Conservation (phyloP, 345 rosid species). For the Syzygium aromaticum region DNA sequence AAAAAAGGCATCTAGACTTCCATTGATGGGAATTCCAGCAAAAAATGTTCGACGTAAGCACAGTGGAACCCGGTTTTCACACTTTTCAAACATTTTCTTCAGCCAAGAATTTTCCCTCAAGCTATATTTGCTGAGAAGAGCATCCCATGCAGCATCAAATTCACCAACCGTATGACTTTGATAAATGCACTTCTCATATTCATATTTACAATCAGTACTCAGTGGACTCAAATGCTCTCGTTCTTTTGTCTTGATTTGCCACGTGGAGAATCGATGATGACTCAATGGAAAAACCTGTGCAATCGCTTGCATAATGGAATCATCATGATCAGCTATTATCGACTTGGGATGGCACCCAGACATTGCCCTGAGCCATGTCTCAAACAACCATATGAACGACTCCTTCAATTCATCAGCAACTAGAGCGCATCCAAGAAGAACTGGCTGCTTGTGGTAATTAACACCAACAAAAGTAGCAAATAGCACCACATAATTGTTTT, state of each 20-base stretch:
- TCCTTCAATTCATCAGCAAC: conserved; percentile 65
- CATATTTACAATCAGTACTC: conserved; percentile 47
- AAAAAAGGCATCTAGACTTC: conserved; percentile 49
- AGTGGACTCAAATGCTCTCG: conserved; percentile 40
- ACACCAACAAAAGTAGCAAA: conserved; percentile 73
- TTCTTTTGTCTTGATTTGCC: conserved; percentile 64
- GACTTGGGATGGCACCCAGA: conserved; percentile 57
- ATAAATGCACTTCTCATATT: conserved; percentile 57
- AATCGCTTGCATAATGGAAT: conserved; percentile 56
- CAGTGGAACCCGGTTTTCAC: conserved; percentile 67
- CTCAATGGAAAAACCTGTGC: conserved; percentile 59
- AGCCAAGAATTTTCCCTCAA: conserved; percentile 56
- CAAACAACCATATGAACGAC: conserved; percentile 63
- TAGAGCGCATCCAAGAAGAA: conserved; percentile 79
- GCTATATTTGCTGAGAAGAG: conserved; percentile 45
- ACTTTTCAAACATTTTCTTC: conserved; percentile 53
- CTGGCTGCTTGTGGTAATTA: conserved; percentile 82
- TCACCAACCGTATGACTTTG: conserved; percentile 53
- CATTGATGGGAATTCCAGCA: conserved; percentile 59
- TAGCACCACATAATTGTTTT: conserved; percentile 41
- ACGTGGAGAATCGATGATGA: conserved; percentile 60
- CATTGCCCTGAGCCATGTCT: conserved; percentile 73
- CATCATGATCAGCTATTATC: conserved; percentile 74
- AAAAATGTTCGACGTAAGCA: conserved; percentile 60
- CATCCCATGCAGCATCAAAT: conserved; percentile 52